These are phyloP conservation scores for Cyberlindnera petersonii DNA, from an alignment of 805 yeast species.

Conservation along the genomic window DNA sequence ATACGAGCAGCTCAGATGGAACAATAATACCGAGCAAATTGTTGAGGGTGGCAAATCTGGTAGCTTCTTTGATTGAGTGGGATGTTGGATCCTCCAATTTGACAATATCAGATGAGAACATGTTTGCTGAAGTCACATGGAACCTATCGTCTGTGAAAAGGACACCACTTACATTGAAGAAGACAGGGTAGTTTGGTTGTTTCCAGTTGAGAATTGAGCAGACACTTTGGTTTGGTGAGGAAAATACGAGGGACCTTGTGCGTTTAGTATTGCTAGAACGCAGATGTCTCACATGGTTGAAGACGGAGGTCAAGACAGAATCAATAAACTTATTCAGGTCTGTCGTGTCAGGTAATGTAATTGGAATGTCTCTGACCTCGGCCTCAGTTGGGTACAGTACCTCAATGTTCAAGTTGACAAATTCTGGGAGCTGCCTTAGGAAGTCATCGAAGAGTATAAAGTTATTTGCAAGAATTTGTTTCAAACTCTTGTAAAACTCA, in stretches of 20 bases:
- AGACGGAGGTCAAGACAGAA: constrained; percentile 61
- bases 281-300: constrained; percentile 61
- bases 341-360: constrained; percentile 37
- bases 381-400: constrained; percentile 67
- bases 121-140: constrained; percentile 39
- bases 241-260: constrained; percentile 70
- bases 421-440: constrained; percentile 49
- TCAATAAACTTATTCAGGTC: constrained; percentile 77
- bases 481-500: constrained; percentile 31
- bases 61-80: constrained; percentile 76
- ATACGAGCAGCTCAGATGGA: constrained; percentile 61
- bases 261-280: constrained; percentile 34
- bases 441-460: constrained; percentile 60
- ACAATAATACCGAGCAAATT: constrained; percentile 82
- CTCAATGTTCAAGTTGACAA: constrained; percentile 68
- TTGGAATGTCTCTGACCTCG: constrained; percentile 39
- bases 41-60: constrained; percentile 73
- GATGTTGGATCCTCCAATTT: constrained; percentile 41
- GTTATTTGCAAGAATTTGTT: constrained; percentile 41
- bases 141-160: constrained; percentile 35
- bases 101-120: constrained; percentile 28
- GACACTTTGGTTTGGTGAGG: constrained; percentile 83
- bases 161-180: constrained; percentile 75
- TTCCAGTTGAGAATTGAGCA: constrained; percentile 96
- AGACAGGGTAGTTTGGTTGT: constrained; percentile 96